Evolutionary conservation across 2,329 filamentous ascomycete genomes (phyloP).

Genomic region (Erysiphe pulchra): DNA sequence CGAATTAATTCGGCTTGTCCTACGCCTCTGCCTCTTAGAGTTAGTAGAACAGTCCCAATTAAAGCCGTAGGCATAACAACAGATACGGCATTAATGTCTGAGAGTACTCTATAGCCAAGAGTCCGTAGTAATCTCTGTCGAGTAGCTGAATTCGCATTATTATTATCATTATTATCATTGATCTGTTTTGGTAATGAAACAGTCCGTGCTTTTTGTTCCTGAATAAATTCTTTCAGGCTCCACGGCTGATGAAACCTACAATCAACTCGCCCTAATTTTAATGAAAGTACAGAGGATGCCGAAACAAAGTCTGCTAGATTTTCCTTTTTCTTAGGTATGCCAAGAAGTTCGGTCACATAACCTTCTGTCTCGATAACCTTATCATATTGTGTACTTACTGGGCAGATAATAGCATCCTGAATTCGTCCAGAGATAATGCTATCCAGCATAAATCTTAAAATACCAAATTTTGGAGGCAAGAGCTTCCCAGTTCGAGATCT

Average conservation of each 20-base stretch:
- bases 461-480: constrained; percentile 82
- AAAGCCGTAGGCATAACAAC: constrained; percentile 96
- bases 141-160: constrained; percentile 14
- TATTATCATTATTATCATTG: constrained; percentile 19
- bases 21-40: constrained; percentile 72
- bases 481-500: constrained; percentile 84
- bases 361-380: constrained; percentile 97
- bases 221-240: constrained; percentile 64
- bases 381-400: constrained; percentile 93
- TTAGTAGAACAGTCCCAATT: constrained; percentile 80
- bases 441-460: constrained; percentile 74
- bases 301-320: constrained; percentile 73
- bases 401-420: constrained; percentile 76
- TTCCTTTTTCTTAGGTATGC: constrained; percentile 86
- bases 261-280: constrained; percentile 77
- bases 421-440: constrained; percentile 72
- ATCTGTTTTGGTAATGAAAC: constrained; percentile 23
- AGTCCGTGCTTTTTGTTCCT: constrained; percentile 41
- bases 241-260: constrained; percentile 92
- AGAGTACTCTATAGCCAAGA: constrained; percentile 73
- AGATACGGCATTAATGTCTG: constrained; percentile 85
- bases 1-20: constrained; percentile 66
- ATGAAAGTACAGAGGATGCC: constrained; percentile 63
- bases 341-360: constrained; percentile 82
- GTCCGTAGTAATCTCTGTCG: constrained; percentile 51